These are phyloP conservation scores for Zygotorulaspora mrakii DNA, from an alignment of 1,139 yeast species.

Conservation along the genomic window DNA sequence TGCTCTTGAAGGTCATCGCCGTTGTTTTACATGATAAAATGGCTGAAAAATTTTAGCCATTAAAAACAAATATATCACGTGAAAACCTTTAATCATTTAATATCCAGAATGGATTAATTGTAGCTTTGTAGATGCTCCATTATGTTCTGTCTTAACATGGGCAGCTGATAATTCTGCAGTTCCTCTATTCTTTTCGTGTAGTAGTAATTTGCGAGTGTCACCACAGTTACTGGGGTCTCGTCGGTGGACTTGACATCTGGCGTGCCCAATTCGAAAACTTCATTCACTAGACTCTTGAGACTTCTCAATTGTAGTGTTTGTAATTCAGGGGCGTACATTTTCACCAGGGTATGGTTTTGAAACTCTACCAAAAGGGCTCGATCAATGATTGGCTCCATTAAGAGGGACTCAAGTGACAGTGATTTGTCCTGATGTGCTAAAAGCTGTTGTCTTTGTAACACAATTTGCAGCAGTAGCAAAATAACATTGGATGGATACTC, in stretches of 20 bases:
- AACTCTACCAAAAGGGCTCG: conserved; percentile 23
- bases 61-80: conserved; percentile 1
- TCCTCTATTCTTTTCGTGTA: conserved; percentile 27
- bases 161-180: conserved; percentile 26
- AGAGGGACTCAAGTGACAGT: conserved; percentile 18
- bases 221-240: conserved; percentile 20
- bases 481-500: conserved; percentile 26
- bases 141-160: conserved; percentile 20
- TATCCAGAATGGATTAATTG: background rate
- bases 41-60: conserved; percentile 10
- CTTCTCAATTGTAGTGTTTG: conserved; percentile 21
- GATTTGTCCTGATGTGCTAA: conserved; percentile 24
- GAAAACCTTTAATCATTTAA: background rate
- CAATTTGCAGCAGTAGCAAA: conserved; percentile 29
- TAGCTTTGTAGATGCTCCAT: conserved; percentile 8
- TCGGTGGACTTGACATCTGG: conserved; percentile 10
- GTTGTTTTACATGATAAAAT: background rate
- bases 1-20: conserved; percentile 11
- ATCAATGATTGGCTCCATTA: conserved; percentile 31
- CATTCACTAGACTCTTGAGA: conserved; percentile 24
- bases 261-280: conserved; percentile 22
- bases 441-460: conserved; percentile 31
- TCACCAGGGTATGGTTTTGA: conserved; percentile 25
- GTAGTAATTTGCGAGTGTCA: conserved; percentile 31
- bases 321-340: conserved; percentile 27